Conservation (phyloP, 2,329 filamentous ascomycete species). For the Arachnomyces sp. region DNA sequence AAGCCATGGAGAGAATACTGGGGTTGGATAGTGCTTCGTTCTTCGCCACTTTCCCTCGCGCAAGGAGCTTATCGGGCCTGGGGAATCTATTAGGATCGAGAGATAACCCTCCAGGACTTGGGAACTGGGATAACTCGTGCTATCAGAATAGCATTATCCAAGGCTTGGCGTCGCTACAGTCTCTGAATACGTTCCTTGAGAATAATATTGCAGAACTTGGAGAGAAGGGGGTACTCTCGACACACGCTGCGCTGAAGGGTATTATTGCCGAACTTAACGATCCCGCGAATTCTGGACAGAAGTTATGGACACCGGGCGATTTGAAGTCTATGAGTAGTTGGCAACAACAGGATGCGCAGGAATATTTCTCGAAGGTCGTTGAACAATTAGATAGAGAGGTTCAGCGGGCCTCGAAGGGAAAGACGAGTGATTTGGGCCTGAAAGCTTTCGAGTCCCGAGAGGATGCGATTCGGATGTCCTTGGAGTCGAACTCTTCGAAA, state of each 20-base stretch:
- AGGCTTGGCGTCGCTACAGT: conserved; percentile 65
- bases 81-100: conserved; percentile 32
- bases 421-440: conserved; percentile 37
- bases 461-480: conserved; percentile 14
- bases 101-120: conserved; percentile 53
- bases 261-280: conserved; percentile 65
- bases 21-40: conserved; percentile 53
- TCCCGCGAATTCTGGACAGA: conserved; percentile 60
- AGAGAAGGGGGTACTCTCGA: conserved; percentile 33
- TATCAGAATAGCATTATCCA: conserved; percentile 97
- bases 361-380: conserved; percentile 87
- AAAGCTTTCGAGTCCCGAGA: conserved; percentile 29
- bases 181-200: conserved; percentile 60
- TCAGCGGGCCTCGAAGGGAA: conserved; percentile 39
- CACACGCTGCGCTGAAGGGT: conserved; percentile 50
- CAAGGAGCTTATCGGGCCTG: conserved; percentile 49
- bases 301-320: conserved; percentile 70
- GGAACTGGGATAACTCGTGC: conserved; percentile 91
- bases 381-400: conserved; percentile 78
- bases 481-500: conserved; percentile 11
- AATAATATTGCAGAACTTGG: conserved; percentile 30
- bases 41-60: conserved; percentile 49
- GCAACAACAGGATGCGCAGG: conserved; percentile 95
- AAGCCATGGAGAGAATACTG: conserved; percentile 55
- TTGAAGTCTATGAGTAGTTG: conserved; percentile 90